Base-by-base conservation (phyloP, 768 basidiomycete genomes). In the Podaxis sp. region DNA sequence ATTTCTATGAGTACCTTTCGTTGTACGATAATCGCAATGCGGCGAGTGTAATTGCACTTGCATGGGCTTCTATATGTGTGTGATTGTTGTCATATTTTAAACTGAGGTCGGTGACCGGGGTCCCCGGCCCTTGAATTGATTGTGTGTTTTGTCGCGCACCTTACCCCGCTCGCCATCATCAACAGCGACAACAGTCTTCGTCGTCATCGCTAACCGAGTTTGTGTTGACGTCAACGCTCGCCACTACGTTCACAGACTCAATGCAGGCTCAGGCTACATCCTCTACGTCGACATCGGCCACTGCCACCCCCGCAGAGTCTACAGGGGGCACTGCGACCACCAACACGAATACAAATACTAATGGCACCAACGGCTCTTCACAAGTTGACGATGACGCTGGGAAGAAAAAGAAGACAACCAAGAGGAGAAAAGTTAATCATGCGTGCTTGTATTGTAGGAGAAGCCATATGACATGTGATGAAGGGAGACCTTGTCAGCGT, bases 381-480 rank as follows among this genome's bases (percentile, higher is more conserved):
- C 56, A 51, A 21, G 57, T 50, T 16, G 76, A 67, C 62, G 76
- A 79, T 27, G 77, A 76, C 47, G 69, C 64, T 10, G 73, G 73
- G 2, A 79, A 77, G 66, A 79, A 79, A 68, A 79, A 81, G 73
- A 82, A 83, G 67, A 73, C 75, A 16, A 68, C 84, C 10, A 91
- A 90, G 74, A 77, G 92, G 63, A 77, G 91, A 59, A 95, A 95
- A 72, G 91, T 93, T 61, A 93, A 93, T 72, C 93, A 95, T 75
- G 94, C 95, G 4, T 97, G 94, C 71, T 77, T 97, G 46, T 97
- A 95, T 73, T 97, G 94, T 74, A 82, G 93, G 70, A 79, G 92
- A 62, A 93, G 91, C 79, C 91, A 91, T 83, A 91, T 93, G 91
- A 91, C 90, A 6, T 93, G 91, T 76, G 91, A 93, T 70, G 91